Base-by-base conservation (phyloP, 176 grass and related monocot species). In the Puccinellia tenuiflora region DNA sequence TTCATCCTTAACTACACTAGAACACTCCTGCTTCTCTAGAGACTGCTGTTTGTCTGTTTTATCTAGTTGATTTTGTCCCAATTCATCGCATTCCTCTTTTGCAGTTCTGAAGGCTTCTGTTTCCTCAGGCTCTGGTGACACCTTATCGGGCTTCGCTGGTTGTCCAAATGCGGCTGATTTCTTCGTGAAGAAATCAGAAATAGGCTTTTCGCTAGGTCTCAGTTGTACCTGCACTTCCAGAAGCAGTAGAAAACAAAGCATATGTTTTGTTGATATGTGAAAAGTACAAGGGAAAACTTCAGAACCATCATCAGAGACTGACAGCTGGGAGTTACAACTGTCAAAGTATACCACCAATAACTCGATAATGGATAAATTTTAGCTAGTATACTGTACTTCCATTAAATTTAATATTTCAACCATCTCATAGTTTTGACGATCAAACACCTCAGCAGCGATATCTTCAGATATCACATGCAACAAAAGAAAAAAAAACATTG, bases 181-280 rank as follows among this genome's bases (percentile, higher is more conserved):
- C 82, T 84, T 92, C n/a, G 40, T 59, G 45, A 98, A 98, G 72
- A 98, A 98, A 13, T 85, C 84, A 42, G 90, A 94, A 72, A 95
- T 95, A 28, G 85, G 84, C 57, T 93, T 91, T 47, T 88, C 89
- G 53, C 30, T 78, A 63, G 84, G 51, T 86, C 84, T 83, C n/a
- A 91, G 33, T 15, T 73, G 75, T 68, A 95, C 85, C 95, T 98
- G 82, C 60, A 79, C 50, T 50, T 82, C 70, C 3, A 46, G 26
- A 70, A 54, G 53, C 46, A 56, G 68, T 40, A 94, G 70, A 7
- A 35, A 79, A 62, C 9, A 37, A 60, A 68, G 22, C 9, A 73
- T 86, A 45, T 39, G 14, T 48, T 35, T 14, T 73, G 6, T 45
- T 65, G 17, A 9, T 73, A 18, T 64, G 28, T 28, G 55, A 38